Conservation (phyloP, 2,329 filamentous ascomycete species). For the Pyrenophora seminiperda region DNA sequence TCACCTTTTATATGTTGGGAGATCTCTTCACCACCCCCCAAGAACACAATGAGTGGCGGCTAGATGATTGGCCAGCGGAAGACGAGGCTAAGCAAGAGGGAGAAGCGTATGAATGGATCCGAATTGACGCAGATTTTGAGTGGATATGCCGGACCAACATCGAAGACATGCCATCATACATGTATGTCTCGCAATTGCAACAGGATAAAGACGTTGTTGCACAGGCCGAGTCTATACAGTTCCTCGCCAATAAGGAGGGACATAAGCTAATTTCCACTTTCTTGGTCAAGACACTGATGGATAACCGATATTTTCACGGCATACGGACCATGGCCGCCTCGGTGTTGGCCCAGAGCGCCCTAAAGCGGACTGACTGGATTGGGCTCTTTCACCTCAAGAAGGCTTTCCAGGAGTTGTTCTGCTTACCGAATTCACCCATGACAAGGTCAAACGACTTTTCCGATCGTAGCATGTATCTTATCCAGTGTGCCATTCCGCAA, state of each 20-base stretch:
- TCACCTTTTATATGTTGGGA: constrained; percentile 87
- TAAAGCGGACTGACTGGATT: constrained; percentile 65
- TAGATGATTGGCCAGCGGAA: constrained; percentile 87
- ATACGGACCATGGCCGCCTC: constrained; percentile 85
- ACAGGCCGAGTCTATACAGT: constrained; percentile 73
- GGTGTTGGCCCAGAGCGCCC: constrained; percentile 75
- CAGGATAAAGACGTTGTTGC: constrained; percentile 97
- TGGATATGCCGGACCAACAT: constrained; percentile 85
- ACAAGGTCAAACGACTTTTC: constrained; percentile 89
- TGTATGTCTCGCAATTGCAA: constrained; percentile 97
- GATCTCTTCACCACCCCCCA: constrained; percentile 85
- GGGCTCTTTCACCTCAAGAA: constrained; percentile 84
- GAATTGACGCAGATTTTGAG: constrained; percentile 96
- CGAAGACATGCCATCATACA: constrained; percentile 85
- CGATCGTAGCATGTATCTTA: constrained; percentile 81
- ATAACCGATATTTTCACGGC: constrained; percentile 89
- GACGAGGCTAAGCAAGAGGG: constrained; percentile 91
- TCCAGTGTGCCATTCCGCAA: constrained; percentile 81
- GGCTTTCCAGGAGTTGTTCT: constrained; percentile 87
- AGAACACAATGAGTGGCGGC: constrained; percentile 80
- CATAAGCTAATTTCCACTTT: constrained; percentile 88
- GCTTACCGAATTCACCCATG: constrained; percentile 75
- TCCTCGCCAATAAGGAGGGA: constrained; percentile 68
- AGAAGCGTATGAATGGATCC: constrained; percentile 98
- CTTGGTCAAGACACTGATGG: constrained; percentile 85